Evolutionary conservation across 2,329 filamentous ascomycete species (phyloP).

Genomic region (Penicillium sp.): DNA sequence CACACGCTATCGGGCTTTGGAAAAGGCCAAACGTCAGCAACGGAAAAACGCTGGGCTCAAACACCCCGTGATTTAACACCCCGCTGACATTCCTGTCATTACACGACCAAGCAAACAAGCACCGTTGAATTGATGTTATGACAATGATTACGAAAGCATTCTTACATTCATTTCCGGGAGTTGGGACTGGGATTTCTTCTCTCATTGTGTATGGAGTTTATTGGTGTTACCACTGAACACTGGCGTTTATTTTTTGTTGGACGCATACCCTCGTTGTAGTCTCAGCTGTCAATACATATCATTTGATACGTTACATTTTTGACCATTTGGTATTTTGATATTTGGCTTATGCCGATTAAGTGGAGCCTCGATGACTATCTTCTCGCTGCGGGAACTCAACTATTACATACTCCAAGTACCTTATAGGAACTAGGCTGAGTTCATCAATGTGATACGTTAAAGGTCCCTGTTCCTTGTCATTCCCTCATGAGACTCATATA

Average conservation of each 20-base stretch:
- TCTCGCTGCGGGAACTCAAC: too few relatives aligned
- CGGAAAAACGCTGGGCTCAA: constrained; percentile 8
- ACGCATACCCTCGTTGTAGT: constrained; percentile 10
- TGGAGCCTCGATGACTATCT: too few relatives aligned
- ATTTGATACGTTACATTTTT: not conserved
- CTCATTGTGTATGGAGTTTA: constrained; percentile 9
- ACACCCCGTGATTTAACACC: not conserved
- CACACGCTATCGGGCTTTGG: constrained; percentile 5
- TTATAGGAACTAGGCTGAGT: not conserved
- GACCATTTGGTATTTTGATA: too few relatives aligned
- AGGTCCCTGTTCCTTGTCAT: not conserved
- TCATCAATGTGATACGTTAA: not conserved
- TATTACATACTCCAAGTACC: not conserved
- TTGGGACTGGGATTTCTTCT: not conserved
- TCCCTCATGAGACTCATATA: not conserved
- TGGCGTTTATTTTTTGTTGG: not conserved
- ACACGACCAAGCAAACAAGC: not conserved
- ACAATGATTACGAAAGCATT: constrained; percentile 20
- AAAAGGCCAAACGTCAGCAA: constrained; percentile 5
- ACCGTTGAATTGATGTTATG: not conserved
- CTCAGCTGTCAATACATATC: not conserved
- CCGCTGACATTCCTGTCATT: not conserved
- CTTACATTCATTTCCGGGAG: constrained; percentile 14
- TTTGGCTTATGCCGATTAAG: too few relatives aligned
- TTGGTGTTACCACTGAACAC: not conserved